Evolutionary conservation across 495 filamentous ascomycete species (phyloP).

Genomic region (Neurospora sp.): DNA sequence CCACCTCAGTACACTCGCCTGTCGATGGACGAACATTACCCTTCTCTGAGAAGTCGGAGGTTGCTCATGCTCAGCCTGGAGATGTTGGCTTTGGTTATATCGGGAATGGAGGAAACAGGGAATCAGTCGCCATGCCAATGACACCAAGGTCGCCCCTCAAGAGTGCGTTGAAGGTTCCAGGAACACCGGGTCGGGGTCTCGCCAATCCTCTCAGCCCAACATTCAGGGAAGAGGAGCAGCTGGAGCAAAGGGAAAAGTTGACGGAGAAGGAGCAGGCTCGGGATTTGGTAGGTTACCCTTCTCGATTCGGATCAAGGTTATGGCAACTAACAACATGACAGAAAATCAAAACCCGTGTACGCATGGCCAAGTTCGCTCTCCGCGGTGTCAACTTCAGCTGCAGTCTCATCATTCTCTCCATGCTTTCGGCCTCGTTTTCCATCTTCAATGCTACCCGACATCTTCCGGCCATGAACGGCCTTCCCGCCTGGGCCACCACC

Average conservation of each 20-base stretch:
- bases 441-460: constrained; percentile 78
- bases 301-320: too few relatives aligned
- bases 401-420: constrained; percentile 83
- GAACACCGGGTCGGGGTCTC: constrained; percentile 57
- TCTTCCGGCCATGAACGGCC: constrained; percentile 63
- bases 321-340: constrained; percentile 34
- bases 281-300: constrained; percentile 48
- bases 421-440: constrained; percentile 72
- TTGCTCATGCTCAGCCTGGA: constrained; percentile 57
- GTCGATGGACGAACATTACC: constrained; percentile 55
- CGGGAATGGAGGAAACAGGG: constrained; percentile 43
- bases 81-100: constrained; percentile 94
- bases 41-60: constrained; percentile 52
- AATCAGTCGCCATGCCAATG: constrained; percentile 39
- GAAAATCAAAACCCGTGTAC: constrained; percentile 88
- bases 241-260: constrained; percentile 68
- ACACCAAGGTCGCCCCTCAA: constrained; percentile 70
- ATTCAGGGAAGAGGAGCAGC: constrained; percentile 70
- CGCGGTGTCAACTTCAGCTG: constrained; percentile 93
- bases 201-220: constrained; percentile 73
- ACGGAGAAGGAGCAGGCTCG: constrained; percentile 73
- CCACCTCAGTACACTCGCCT: constrained; percentile 78
- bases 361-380: constrained; percentile 88
- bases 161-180: constrained; percentile 77
- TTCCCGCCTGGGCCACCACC: constrained; percentile 71